Evolutionary conservation across 1,139 yeast genomes (phyloP), one percentile per base, ranked within the genome.

Genomic region (Blastobotrys ciferrii): DNA sequence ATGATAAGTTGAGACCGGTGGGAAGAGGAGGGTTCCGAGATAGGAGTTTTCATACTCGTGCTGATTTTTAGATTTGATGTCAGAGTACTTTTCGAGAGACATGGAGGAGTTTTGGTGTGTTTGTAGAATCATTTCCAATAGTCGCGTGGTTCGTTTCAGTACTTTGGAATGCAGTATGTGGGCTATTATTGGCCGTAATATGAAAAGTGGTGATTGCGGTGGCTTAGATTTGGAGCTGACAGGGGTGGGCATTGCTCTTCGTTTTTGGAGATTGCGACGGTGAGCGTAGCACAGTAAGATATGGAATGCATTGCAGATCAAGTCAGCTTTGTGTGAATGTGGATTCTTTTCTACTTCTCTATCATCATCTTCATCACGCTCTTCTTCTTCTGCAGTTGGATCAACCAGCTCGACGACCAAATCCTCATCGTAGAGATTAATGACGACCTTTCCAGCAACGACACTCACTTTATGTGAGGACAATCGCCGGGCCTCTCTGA

Each of bases 391-490:
- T 31, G 38, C 47, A 15, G 70, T 41, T 1, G 54, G 51, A 25
- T 76, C 71, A 11, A 82, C 74, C 13, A 80, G 74, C 56, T 83
- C 94, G 46, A 89, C 76, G 62, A 87, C 95, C 39, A 88, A 72
- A 25, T 78, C 73, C 55, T 83, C 85, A 53, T 85, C 81, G 41
- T 80, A 77, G 17, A 84, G 68, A 52, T 84, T 89, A 37, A 87
- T 74, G 0, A 74, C 68, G 11, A 87, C 74, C 55, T 81, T 82
- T 48, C 83, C 84, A 48, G 81, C 79, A 36, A 80, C 81, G 6
- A 87, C 78, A 19, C 77, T 74, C 2, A 87, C 94, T 50, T 85
- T 83, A 58, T 83, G 81, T 33, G 89, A 80, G n/a, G 85, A 75
- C 53, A 91, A 70, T 6, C 76, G 65, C 42, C 84, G 76, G 0